Percentiles rank a stretch among this genome's conserved stretches.
phyloP scores from a whole-genome alignment of 768 basidiomycete genomes.

The Clavaria fumosa region DNA sequence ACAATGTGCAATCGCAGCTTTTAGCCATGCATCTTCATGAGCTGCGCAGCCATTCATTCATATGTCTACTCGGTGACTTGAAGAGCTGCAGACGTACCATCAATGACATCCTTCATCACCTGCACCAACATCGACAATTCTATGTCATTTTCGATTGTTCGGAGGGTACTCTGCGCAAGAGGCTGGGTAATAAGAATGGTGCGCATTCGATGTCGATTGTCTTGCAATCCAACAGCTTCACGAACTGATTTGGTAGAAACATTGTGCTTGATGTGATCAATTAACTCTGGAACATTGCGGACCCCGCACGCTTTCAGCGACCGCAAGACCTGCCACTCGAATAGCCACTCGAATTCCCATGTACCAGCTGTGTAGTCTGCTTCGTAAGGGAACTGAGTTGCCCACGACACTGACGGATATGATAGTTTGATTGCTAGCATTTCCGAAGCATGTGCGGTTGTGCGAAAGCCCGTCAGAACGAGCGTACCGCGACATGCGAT shows the following conservation, averaged over 20 bases:
- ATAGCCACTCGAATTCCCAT: neutral
- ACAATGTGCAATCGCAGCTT: conserved; percentile 4
- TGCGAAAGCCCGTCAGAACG: conserved; percentile 3
- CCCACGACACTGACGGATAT: conserved; percentile 7
- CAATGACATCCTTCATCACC: conserved; percentile 6
- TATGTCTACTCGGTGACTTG: neutral
- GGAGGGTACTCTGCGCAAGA: conserved; percentile 5
- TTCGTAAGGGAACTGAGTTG: neutral
- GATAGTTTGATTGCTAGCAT: conserved; percentile 7
- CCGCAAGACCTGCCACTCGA: conserved; percentile 4
- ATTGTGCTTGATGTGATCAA: conserved; percentile 2
- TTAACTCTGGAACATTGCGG: conserved; percentile 1
- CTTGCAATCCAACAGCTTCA: conserved; percentile 4
- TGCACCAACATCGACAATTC: neutral
- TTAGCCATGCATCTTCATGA: conserved; percentile 6
- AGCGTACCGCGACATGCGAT: conserved; percentile 4
- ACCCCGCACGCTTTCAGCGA: neutral
- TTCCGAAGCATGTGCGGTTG: neutral
- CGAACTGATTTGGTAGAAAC: conserved; percentile 5
- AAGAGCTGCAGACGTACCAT: conserved; percentile 2
- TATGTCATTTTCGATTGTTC: neutral
- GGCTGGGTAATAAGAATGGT: conserved; percentile 7
- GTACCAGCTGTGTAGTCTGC: too few species aligned
- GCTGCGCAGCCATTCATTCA: conserved; percentile 1
- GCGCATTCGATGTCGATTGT: conserved; percentile 3